These are phyloP conservation scores for Populus simonii DNA, from an alignment of 345 rosid genomes.

Conservation along the genomic window DNA sequence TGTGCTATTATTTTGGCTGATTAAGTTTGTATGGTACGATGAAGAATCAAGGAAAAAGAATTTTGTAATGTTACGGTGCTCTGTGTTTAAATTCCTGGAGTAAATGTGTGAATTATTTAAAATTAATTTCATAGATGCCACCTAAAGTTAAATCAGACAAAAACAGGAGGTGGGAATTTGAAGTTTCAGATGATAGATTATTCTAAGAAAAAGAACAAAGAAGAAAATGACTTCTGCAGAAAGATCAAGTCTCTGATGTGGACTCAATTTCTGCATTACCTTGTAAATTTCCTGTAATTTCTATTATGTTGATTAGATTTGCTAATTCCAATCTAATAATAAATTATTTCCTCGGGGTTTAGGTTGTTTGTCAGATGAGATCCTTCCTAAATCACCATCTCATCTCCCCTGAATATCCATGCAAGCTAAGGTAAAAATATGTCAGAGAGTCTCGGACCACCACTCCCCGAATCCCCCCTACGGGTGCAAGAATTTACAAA, in stretches of 20 bases:
- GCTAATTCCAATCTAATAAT: too few relatives aligned
- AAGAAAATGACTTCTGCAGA: neutral
- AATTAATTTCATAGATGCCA: neutral
- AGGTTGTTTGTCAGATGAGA: too few relatives aligned
- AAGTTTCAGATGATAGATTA: neutral
- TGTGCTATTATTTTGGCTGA: too few relatives aligned
- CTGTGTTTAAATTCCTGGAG: neutral
- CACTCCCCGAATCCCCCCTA: too few relatives aligned
- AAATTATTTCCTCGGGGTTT: too few relatives aligned
- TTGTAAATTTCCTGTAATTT: neutral
- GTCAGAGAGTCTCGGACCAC: too few relatives aligned
- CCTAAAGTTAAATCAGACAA: neutral
- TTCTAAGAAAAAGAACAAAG: too few relatives aligned
- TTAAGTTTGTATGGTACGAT: neutral
- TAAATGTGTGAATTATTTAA: neutral
- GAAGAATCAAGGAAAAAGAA: neutral
- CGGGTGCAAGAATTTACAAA: too few relatives aligned
- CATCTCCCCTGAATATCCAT: too few relatives aligned
- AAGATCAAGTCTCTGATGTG: neutral
- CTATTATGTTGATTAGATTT: too few relatives aligned
- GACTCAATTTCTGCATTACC: neutral
- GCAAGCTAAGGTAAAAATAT: too few relatives aligned
- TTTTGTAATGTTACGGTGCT: neutral
- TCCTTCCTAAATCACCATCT: too few relatives aligned
- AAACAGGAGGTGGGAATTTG: neutral